Evolutionary conservation across 495 filamentous ascomycete species (phyloP), one percentile per base, ranked within the genome.

Genomic region (Evernia prunastri): DNA sequence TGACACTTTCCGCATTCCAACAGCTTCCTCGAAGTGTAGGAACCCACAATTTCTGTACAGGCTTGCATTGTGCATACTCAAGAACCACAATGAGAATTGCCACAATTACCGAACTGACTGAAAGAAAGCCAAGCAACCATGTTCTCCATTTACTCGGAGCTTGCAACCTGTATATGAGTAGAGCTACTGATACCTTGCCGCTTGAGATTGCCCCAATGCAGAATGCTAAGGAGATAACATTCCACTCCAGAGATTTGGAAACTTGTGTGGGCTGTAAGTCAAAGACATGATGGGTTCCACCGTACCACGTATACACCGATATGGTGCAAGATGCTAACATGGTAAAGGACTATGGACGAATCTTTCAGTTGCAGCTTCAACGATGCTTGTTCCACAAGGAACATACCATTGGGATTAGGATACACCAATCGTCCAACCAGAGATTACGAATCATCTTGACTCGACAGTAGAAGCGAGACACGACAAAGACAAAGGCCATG

Each of bases 151-250:
- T 61, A n/a, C 40, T 15, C 23, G 39, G 39, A n/a, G 31, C 39
- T 47, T 45, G 39, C 5, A 61, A 15, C 49, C 40, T 37, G 10
- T 45, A 47, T n/a, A 49, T 61, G 10, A 61, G 43, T 12, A 61
- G 11, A 4, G 43, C 39, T 42, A 61, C 43, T 33, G 39, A 61
- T 15, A 61, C 31, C 33, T 61, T 61, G 25, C 59, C 59, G 12
- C 20, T 45, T 17, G 39, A 61, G 20, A 47, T 11, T 23, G 36
- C 43, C 2, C 29, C 5, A 2, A 61, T 61, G 31, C 29, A 42
- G n/a, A 33, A 61, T 11, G 9, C 59, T 25, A 31, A 23, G 15
- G 59, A 31, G 23, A 61, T 0, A 25, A 20, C 13, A 18, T 42
- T 60, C 4, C 29, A 47, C 42, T 12, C 31, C n/a, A 17, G 5